Conservation (phyloP, 306 rosid species). For the Chamaecrista fasciculata region DNA sequence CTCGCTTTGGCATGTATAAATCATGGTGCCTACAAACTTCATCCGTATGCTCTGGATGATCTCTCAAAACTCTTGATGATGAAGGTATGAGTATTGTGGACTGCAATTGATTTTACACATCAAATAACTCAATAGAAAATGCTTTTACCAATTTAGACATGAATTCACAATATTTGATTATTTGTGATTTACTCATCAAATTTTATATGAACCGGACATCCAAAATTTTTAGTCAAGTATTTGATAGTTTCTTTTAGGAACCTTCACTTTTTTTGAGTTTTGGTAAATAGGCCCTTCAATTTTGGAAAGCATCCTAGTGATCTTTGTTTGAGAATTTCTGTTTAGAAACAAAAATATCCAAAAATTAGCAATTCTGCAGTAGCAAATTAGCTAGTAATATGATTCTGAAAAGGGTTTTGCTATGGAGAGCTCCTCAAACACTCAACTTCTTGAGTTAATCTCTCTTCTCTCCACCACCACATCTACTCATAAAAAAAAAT, state of each 20-base stretch:
- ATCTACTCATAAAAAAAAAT: too few species aligned
- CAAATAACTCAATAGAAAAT: not conserved
- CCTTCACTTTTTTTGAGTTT: not conserved
- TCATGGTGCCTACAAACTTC: slow-evolving; percentile 81
- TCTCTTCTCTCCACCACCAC: too few species aligned
- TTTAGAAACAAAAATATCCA: not conserved
- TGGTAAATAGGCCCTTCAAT: not conserved
- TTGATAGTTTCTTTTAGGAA: not conserved
- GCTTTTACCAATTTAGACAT: not conserved
- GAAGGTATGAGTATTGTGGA: slow-evolving; percentile 54
- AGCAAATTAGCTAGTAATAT: not conserved
- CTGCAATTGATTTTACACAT: not conserved
- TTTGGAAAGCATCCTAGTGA: not conserved
- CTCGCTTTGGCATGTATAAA: slow-evolving; percentile 75
- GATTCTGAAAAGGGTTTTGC: too few species aligned
- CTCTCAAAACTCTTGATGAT: slow-evolving; percentile 68
- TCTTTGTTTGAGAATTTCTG: not conserved
- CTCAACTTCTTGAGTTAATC: too few species aligned
- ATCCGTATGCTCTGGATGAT: slow-evolving; percentile 65
- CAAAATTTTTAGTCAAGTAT: not conserved
- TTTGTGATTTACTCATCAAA: too few species aligned
- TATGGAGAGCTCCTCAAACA: too few species aligned
- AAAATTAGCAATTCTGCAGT: not conserved
- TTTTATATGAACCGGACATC: too few species aligned
- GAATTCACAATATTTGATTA: too few species aligned